Evolutionary conservation across 371 early-diverging fungal species (phyloP).

Genomic region (Actinomucor elegans): DNA sequence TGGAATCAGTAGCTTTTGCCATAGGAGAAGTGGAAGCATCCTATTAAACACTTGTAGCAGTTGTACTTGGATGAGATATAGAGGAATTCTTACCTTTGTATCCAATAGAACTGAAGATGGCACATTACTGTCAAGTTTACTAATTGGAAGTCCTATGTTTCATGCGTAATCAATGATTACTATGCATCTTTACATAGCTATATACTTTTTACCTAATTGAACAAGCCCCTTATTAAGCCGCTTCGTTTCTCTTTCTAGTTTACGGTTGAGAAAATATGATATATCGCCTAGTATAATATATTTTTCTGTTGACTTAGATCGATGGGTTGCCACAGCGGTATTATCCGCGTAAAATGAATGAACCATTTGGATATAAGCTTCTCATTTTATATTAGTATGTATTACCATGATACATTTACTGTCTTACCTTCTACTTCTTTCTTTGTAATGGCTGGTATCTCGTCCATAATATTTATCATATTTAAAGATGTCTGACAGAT

Average conservation of each 20-base stretch:
- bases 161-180: neutral
- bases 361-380: constrained; percentile 5
- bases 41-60: no score
- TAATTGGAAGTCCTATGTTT: constrained; percentile 5
- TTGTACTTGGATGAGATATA: neutral
- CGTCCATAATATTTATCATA: no score
- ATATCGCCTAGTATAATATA: constrained; percentile 1
- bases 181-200: neutral
- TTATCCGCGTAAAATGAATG: constrained; percentile 8
- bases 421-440: constrained; percentile 16
- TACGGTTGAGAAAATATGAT: neutral
- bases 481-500: neutral
- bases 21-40: no score
- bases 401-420: no score
- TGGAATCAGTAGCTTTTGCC: no score
- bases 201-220: constrained; percentile 8
- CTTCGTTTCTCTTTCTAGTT: constrained; percentile 16
- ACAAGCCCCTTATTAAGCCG: constrained; percentile 1
- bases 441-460: neutral
- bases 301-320: neutral
- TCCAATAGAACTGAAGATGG: neutral
- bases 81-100: constrained; percentile 7
- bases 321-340: neutral
- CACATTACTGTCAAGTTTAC: neutral
- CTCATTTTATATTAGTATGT: neutral